Percentiles rank a stretch among this genome's conserved stretches.
Conservation (phyloP, 208 protist species). For the Trichomonas tenax region DNA sequence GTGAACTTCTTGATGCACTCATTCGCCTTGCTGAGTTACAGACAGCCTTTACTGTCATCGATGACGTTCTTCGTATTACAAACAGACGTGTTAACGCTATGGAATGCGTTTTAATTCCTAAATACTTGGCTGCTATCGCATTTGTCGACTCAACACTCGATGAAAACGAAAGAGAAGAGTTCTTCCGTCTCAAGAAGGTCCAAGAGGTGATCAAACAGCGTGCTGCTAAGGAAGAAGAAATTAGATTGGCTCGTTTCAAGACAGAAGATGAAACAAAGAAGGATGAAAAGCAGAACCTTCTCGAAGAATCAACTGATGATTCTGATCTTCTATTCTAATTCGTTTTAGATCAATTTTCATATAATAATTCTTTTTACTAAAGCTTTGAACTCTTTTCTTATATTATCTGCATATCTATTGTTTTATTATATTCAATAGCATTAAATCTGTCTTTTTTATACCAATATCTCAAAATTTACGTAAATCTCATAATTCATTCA, state of each 20-base stretch:
- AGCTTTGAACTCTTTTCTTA: too few relatives aligned
- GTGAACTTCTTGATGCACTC: conserved; percentile 66
- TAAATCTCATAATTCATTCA: too few relatives aligned
- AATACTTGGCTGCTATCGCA: conserved; percentile 71
- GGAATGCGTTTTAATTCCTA: conserved; percentile 91
- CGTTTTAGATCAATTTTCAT: not conserved
- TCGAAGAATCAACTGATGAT: not conserved
- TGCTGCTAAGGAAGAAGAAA: not conserved
- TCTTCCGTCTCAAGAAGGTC: conserved; percentile 23
- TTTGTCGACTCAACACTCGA: conserved; percentile 96
- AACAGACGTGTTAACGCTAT: conserved; percentile 98
- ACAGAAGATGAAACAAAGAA: not conserved
- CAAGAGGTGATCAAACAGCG: not conserved
- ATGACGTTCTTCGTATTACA: conserved; percentile 82
- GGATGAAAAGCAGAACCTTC: not conserved
- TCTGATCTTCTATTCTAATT: conserved; percentile 4
- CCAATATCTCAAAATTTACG: too few relatives aligned
- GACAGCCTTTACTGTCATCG: conserved; percentile 20
- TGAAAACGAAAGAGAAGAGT: conserved; percentile 49
- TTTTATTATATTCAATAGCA: too few relatives aligned
- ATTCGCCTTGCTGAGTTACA: conserved; percentile 84
- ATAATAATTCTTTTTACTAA: too few relatives aligned
- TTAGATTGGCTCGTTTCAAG: not conserved
- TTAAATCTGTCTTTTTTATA: too few relatives aligned
- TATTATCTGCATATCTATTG: too few relatives aligned